phyloP scores from a whole-genome alignment of 2,329 filamentous ascomycete genomes.

The Aspergillus nomiae region DNA sequence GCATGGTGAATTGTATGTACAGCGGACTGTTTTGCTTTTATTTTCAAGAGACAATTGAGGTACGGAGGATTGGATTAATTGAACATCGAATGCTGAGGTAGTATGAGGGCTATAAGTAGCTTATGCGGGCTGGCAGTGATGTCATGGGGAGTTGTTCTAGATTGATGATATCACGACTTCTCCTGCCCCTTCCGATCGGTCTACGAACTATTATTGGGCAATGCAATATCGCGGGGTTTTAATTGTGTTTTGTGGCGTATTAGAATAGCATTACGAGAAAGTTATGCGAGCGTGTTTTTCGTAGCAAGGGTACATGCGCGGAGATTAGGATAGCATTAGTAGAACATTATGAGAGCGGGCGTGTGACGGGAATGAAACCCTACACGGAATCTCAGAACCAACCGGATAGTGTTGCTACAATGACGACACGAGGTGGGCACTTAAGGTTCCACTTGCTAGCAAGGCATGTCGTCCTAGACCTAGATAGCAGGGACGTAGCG shows the following conservation, averaged over 20 bases:
- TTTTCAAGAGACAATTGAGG: not conserved
- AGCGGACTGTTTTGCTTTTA: not conserved
- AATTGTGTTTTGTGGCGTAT: not conserved
- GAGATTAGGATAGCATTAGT: not conserved
- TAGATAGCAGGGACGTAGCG: not conserved
- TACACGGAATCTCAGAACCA: not conserved
- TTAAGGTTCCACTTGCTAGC: not conserved
- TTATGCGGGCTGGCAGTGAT: not conserved
- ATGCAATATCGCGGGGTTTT: not conserved
- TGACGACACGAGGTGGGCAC: conserved; percentile 19
- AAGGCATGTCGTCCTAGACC: not conserved
- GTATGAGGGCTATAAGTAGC: not conserved
- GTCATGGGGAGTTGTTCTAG: not conserved
- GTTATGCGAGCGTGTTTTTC: not conserved
- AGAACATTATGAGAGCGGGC: not conserved
- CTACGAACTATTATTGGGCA: not conserved
- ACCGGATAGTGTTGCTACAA: not conserved
- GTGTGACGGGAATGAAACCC: not conserved
- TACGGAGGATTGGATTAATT: not conserved
- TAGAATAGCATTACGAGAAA: not conserved
- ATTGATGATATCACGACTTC: not conserved
- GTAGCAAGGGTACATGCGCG: too few species aligned
- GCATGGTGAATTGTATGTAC: conserved; percentile 33
- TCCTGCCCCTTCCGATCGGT: not conserved
- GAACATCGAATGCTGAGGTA: not conserved